Evolutionary conservation across 352 stramenopile genomes (phyloP).

Genomic region (Pythium oligandrum): DNA sequence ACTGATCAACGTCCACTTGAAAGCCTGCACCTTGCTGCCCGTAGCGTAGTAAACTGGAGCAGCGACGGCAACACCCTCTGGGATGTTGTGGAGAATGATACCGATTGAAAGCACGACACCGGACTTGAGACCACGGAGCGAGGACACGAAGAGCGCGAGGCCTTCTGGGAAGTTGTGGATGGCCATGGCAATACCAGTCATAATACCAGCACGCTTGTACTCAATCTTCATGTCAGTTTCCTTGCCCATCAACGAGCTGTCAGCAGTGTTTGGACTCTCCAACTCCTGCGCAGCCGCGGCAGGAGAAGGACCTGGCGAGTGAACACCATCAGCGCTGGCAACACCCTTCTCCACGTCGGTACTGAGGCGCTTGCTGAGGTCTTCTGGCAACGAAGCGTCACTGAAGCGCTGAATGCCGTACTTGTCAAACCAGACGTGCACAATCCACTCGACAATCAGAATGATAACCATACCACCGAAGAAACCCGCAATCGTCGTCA

Average conservation of each 20-base stretch:
- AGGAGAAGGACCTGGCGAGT: conserved; percentile 23
- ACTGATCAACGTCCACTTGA: conserved; percentile 86
- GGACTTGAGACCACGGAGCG: conserved; percentile 84
- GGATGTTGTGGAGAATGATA: conserved; percentile 97
- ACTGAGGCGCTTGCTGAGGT: conserved; percentile 17
- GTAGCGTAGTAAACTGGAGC: conserved; percentile 96
- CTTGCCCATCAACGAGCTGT: conserved; percentile 10
- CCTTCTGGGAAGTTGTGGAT: conserved; percentile 98
- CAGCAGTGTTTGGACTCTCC: conserved; percentile 8
- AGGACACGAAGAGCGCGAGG: conserved; percentile 93
- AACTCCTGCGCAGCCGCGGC: background rate
- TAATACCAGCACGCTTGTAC: conserved; percentile 82
- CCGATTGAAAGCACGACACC: conserved; percentile 91
- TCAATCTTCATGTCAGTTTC: conserved; percentile 31
- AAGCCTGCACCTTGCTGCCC: conserved; percentile 87
- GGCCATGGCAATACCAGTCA: conserved; percentile 92
- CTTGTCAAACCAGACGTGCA: conserved; percentile 43
- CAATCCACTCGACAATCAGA: conserved; percentile 55
- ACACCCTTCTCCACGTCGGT: conserved; percentile 18
- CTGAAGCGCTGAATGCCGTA: conserved; percentile 19
- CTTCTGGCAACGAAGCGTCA: conserved; percentile 20
- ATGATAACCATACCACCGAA: conserved; percentile 61
- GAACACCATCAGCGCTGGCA: conserved; percentile 3
- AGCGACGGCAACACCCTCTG: conserved; percentile 92
- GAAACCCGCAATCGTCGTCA: conserved; percentile 51